Percentiles rank a stretch among this genome's conserved stretches.
Evolutionary conservation across 75 land plant species (phyloP).

Genomic region (Isoetes taiwanensis): DNA sequence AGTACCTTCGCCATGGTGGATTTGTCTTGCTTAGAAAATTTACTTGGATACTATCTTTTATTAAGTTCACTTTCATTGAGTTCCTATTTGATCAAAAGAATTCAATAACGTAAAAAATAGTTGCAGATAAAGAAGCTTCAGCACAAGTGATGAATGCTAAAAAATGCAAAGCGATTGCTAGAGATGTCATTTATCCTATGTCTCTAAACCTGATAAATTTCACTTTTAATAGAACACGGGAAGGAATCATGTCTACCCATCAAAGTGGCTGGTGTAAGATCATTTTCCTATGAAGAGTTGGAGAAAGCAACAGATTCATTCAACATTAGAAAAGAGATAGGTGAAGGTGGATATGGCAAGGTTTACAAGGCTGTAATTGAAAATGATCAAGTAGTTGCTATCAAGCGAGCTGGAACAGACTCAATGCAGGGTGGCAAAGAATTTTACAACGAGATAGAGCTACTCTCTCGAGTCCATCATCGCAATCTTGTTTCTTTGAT

Average conservation of each 20-base stretch:
- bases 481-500: constrained; percentile 42
- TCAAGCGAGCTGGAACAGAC: constrained; percentile 46
- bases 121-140: neutral
- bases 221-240: constrained; percentile 18
- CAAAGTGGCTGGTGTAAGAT: constrained; percentile 46
- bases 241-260: constrained; percentile 11
- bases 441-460: constrained; percentile 44
- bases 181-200: neutral
- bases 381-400: constrained; percentile 41
- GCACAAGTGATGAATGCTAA: no score
- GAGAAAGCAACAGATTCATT: constrained; percentile 39
- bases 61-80: neutral
- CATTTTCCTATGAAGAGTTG: constrained; percentile 36
- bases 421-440: constrained; percentile 45
- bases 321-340: constrained; percentile 16
- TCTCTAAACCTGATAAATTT: neutral
- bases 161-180: neutral
- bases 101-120: neutral
- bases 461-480: constrained; percentile 55
- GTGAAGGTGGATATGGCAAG: constrained; percentile 57
- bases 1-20: no score
- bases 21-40: no score
- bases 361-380: constrained; percentile 38
- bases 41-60: no score
- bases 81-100: neutral